Evolutionary conservation across 371 early-diverging fungal species (phyloP).

Genomic region (Circinella umbellata): DNA sequence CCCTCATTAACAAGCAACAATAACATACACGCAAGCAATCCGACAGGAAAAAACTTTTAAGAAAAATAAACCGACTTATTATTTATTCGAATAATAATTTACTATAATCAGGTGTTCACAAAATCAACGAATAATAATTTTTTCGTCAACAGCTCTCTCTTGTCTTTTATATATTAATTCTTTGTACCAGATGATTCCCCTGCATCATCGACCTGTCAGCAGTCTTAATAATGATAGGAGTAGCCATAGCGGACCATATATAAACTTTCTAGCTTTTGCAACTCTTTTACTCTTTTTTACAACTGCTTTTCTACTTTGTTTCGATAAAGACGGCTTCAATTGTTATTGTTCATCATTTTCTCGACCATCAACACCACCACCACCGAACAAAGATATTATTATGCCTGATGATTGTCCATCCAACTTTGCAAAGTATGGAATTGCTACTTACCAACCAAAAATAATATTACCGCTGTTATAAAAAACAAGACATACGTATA

Average conservation of each 20-base stretch:
- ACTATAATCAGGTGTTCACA: no score
- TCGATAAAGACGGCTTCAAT: constrained; percentile 4
- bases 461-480: no score
- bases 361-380: neutral
- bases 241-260: constrained; percentile 1
- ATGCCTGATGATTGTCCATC: neutral
- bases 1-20: neutral
- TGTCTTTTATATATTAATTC: neutral
- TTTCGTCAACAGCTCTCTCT: neutral
- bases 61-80: constrained; percentile 1
- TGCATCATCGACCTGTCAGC: neutral
- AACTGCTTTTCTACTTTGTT: constrained; percentile 11
- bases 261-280: constrained; percentile 7
- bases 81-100: neutral
- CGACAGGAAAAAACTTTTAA: neutral
- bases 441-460: no score
- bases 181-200: neutral
- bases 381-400: neutral
- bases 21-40: no score
- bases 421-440: constrained; percentile 13
- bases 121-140: neutral
- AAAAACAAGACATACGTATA: no score
- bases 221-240: constrained; percentile 1
- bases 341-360: neutral
- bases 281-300: constrained; percentile 1